phyloP scores from a whole-genome alignment of 179 eudicot genomes.

The Patellifolia procumbens region DNA sequence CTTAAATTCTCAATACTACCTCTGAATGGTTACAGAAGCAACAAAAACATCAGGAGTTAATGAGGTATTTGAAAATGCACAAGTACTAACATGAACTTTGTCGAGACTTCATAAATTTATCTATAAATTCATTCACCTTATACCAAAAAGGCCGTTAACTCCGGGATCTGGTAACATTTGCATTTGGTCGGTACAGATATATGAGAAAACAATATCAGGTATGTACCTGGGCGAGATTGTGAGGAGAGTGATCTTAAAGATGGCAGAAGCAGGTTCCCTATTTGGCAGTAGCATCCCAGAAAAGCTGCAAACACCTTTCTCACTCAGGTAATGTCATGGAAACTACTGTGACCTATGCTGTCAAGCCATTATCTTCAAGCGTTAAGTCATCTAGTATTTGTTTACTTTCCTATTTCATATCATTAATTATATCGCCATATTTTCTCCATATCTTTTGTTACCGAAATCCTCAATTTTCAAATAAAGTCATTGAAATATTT shows the following conservation, averaged over 20 bases:
- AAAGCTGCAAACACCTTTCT: slow-evolving; percentile 58
- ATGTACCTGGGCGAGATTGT: slow-evolving; percentile 88
- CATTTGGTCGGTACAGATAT: slow-evolving; percentile 45
- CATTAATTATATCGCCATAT: too few relatives aligned
- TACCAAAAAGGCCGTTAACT: neutral
- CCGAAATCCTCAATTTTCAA: neutral
- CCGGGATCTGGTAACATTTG: neutral
- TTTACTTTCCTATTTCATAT: neutral
- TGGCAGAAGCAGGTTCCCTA: slow-evolving; percentile 59
- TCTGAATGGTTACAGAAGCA: too few relatives aligned
- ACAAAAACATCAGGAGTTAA: too few relatives aligned
- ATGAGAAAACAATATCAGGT: slow-evolving; percentile 84
- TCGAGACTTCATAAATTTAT: too few relatives aligned
- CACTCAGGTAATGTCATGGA: slow-evolving; percentile 50
- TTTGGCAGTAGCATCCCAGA: slow-evolving; percentile 56
- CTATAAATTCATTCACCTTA: neutral
- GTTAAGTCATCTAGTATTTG: neutral
- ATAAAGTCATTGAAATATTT: neutral
- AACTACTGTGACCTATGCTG: neutral
- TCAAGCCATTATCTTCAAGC: neutral
- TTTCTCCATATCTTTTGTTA: neutral
- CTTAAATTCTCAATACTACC: too few relatives aligned
- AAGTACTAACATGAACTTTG: too few relatives aligned
- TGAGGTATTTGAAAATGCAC: too few relatives aligned
- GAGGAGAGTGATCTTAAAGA: slow-evolving; percentile 58